Evolutionary conservation across 2,329 filamentous ascomycete genomes (phyloP), one percentile per base, ranked within the genome.

Genomic region (Westerdykella sp.): DNA sequence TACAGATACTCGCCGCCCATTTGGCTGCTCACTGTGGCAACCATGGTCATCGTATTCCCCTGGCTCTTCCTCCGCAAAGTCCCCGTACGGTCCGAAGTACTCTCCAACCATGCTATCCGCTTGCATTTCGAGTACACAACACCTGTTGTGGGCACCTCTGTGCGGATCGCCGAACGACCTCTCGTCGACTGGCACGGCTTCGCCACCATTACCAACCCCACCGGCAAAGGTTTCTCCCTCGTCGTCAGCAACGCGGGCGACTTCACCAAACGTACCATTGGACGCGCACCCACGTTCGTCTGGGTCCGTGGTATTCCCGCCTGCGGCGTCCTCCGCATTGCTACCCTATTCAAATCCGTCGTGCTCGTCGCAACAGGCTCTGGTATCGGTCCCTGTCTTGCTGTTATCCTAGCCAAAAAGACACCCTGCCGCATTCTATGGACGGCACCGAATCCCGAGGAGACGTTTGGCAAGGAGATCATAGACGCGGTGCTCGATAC

Each of bases 31-130:
- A 57, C 79, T 22, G 62, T 80, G 31, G 80, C 81, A 38, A 87
- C 85, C 1, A 61, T 75, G 37, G 79, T 83, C 52, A 78, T 91
- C 54, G 73, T 84, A 37, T 81, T 85, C 43, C 85, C 87, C 0
- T 94, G 87, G 86, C 59, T 85, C 1, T 76, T 79, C 48, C 78
- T 93, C 14, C 80, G 84, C 44, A 83, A 79, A 53, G 80, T 87
- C 22, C 66, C 72, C 7, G 83, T 91, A 42, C 69, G 77, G 16
- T 73, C 83, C 9, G 83, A 90, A 61, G 72, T 77, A 3, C 78
- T 93, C 10, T 93, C 87, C 0, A 65, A 75, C 34, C 87, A 91
- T 64, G 86, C 86, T 38, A 71, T 87, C 23, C 79, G 84, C 37
- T 75, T 93, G 12, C 80, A 85, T 63, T 67, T 66, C 49, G 54